Conservation (phyloP, 169 alveolate species). For the Plasmodium blacklocki region DNA sequence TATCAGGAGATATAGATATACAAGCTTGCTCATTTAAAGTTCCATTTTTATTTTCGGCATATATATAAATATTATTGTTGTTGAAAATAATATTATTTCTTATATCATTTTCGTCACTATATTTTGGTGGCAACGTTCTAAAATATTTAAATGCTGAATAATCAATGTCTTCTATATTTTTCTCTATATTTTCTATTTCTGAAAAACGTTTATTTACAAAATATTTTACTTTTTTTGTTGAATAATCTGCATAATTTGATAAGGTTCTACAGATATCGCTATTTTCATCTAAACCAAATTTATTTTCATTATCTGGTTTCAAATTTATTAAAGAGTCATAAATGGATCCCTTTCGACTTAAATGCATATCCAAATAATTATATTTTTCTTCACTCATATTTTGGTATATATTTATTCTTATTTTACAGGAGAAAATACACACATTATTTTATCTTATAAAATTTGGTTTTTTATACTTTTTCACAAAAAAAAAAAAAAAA, state of each 20-base stretch:
- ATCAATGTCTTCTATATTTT: slow-evolving; percentile 73
- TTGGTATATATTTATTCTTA: slow-evolving; percentile 13
- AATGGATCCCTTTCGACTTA: slow-evolving; percentile 14
- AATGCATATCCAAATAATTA: slow-evolving; percentile 8
- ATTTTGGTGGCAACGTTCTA: slow-evolving; percentile 72
- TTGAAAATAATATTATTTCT: slow-evolving; percentile 72
- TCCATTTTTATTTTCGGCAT: slow-evolving; percentile 76
- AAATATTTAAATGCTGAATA: slow-evolving; percentile 49
- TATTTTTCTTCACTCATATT: slow-evolving; percentile 72
- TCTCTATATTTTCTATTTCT: slow-evolving; percentile 59
- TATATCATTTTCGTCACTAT: slow-evolving; percentile 73
- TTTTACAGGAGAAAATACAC: neutral
- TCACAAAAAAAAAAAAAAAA: no score
- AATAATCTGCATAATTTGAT: slow-evolving; percentile 72
- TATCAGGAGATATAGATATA: slow-evolving; percentile 70
- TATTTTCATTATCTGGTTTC: slow-evolving; percentile 48
- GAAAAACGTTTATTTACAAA: slow-evolving; percentile 72
- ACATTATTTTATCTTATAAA: slow-evolving; percentile 13
- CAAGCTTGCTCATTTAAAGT: slow-evolving; percentile 76
- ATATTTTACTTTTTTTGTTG: slow-evolving; percentile 58
- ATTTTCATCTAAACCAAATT: slow-evolving; percentile 35
- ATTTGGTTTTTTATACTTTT: neutral
- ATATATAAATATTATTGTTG: slow-evolving; percentile 68
- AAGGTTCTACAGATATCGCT: slow-evolving; percentile 65
- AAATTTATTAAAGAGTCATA: slow-evolving; percentile 43